Conservation (phyloP, 352 stramenopile genomes). For the Hyaloperonospora brassicae region DNA sequence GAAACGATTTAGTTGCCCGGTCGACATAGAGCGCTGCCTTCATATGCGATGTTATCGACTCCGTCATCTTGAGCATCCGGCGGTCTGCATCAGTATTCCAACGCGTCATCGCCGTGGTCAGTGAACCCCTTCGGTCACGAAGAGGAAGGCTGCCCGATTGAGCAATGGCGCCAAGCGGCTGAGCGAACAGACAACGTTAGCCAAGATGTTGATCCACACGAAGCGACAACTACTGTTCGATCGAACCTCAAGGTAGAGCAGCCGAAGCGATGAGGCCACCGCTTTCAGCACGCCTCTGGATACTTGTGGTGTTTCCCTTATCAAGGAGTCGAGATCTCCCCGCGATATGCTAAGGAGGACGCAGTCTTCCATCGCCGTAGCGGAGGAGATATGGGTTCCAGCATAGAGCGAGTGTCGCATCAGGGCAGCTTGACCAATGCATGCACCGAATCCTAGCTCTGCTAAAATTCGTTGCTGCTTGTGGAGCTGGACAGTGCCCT, state of each 20-base stretch:
- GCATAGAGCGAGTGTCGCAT: slow-evolving; percentile 54
- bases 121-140: slow-evolving; percentile 35
- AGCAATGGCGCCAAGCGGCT: slow-evolving; percentile 57
- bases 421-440: slow-evolving; percentile 67
- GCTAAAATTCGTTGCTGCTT: slow-evolving; percentile 60
- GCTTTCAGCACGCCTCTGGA: slow-evolving; percentile 73
- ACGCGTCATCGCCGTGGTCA: slow-evolving; percentile 19
- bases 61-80: slow-evolving; percentile 41
- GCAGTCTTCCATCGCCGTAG: slow-evolving; percentile 58
- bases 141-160: slow-evolving; percentile 57
- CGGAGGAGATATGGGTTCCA: slow-evolving; percentile 63
- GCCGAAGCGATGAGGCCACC: slow-evolving; percentile 62
- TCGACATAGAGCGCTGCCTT: slow-evolving; percentile 64
- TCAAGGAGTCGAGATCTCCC: slow-evolving; percentile 58
- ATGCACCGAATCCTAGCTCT: slow-evolving; percentile 60
- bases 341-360: slow-evolving; percentile 68
- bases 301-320: slow-evolving; percentile 60
- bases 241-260: slow-evolving; percentile 67
- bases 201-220: too few relatives aligned
- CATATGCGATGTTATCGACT: slow-evolving; percentile 54
- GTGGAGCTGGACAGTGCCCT: slow-evolving; percentile 67
- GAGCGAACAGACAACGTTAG: neutral
- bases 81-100: slow-evolving; percentile 18
- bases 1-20: slow-evolving; percentile 58
- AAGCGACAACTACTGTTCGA: too few relatives aligned